phyloP scores from a whole-genome alignment of 257 asterid species.

The Solanum chmielewskii region DNA sequence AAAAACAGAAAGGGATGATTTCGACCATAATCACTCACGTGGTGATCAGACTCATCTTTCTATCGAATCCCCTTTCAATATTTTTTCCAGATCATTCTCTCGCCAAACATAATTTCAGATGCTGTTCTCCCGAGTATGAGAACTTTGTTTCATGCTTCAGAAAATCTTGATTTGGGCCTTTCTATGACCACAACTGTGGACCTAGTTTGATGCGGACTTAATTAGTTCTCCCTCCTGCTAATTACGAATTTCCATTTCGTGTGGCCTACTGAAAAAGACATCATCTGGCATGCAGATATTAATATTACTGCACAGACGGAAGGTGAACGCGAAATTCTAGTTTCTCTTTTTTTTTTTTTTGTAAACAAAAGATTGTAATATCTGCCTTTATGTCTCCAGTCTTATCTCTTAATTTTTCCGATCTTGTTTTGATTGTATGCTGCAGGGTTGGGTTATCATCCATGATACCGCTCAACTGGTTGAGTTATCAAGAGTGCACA shows the following conservation, averaged over 20 bases:
- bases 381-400: neutral
- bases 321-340: conserved; percentile 37
- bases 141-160: conserved; percentile 81
- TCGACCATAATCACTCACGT: conserved; percentile 21
- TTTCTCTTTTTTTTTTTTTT: neutral
- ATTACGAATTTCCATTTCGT: too few species aligned
- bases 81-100: conserved; percentile 35
- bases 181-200: conserved; percentile 54
- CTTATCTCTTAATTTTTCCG: neutral
- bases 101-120: conserved; percentile 45
- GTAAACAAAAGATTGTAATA: neutral
- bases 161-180: conserved; percentile 53
- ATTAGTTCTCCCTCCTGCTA: conserved; percentile 27
- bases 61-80: conserved; percentile 40
- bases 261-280: conserved; percentile 88
- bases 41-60: conserved; percentile 28
- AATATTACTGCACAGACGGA: conserved; percentile 54
- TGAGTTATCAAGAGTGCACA: neutral
- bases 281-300: conserved; percentile 84
- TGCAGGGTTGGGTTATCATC: neutral
- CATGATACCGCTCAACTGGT: neutral
- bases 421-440: conserved; percentile 4
- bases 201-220: conserved; percentile 40
- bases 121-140: conserved; percentile 58
- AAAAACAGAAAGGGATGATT: conserved; percentile 51